These are phyloP conservation scores for Eucalyptus brandiana DNA, from an alignment of 345 rosid species.

Conservation along the genomic window DNA sequence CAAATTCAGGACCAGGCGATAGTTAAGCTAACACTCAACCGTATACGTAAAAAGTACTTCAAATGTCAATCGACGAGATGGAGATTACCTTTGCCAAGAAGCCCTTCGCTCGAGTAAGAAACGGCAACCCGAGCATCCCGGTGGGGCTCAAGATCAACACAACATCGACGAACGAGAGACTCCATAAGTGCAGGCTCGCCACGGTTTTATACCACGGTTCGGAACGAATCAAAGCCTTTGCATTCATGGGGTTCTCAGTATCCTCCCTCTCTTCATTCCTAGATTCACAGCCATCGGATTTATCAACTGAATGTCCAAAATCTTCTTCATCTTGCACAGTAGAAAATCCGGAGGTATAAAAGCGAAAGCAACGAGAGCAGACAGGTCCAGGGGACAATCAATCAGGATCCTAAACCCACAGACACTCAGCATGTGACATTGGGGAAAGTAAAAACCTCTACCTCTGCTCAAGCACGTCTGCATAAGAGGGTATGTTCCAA, in stretches of 20 bases:
- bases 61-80: not conserved
- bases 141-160: constrained; percentile 65
- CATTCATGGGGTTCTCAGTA: constrained; percentile 19
- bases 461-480: constrained; percentile 90
- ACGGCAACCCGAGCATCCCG: constrained; percentile 80
- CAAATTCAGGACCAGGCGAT: not conserved
- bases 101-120: constrained; percentile 42
- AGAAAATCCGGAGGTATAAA: constrained; percentile 28
- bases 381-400: constrained; percentile 73
- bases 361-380: constrained; percentile 52
- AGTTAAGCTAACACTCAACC: not conserved
- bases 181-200: constrained; percentile 62
- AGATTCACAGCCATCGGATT: too few relatives aligned
- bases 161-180: constrained; percentile 55
- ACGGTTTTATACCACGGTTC: constrained; percentile 85
- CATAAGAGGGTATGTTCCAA: constrained; percentile 1
- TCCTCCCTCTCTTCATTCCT: not conserved
- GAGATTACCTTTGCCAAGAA: constrained; percentile 67
- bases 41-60: not conserved
- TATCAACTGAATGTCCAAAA: not conserved
- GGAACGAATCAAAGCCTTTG: constrained; percentile 31
- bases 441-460: constrained; percentile 53
- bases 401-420: constrained; percentile 62
- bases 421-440: constrained; percentile 47
- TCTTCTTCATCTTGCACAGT: not conserved